Evolutionary conservation across 2,329 filamentous ascomycete species (phyloP).

Genomic region (Penicillium griseofulvum): DNA sequence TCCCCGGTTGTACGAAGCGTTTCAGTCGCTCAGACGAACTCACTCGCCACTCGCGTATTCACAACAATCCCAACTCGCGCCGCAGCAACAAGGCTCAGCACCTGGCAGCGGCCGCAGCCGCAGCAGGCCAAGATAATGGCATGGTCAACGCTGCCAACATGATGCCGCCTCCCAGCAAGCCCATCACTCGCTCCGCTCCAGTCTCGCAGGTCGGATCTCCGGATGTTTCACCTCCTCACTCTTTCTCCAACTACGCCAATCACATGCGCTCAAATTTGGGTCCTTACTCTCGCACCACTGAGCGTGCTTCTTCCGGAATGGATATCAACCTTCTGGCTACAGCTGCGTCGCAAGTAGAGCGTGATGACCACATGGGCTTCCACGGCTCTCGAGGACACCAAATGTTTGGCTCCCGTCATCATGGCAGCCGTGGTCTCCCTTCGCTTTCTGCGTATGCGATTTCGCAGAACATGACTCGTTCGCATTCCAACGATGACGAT

Average conservation of each 20-base stretch:
- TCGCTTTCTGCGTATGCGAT: constrained; percentile 74
- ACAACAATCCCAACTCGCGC: constrained; percentile 97
- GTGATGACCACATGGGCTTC: constrained; percentile 52
- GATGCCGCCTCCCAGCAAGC: constrained; percentile 76
- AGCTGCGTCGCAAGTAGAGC: constrained; percentile 65
- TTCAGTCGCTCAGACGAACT: constrained; percentile 96
- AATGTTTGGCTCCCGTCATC: constrained; percentile 46
- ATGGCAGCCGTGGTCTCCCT: constrained; percentile 60
- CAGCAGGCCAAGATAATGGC: constrained; percentile 52
- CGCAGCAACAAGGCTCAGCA: constrained; percentile 80
- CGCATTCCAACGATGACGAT: constrained; percentile 73
- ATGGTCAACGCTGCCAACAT: constrained; percentile 55
- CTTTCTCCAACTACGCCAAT: constrained; percentile 64
- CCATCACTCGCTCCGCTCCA: constrained; percentile 83
- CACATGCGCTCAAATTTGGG: constrained; percentile 58
- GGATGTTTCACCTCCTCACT: constrained; percentile 92
- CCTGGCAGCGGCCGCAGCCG: constrained; percentile 57
- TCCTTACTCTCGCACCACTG: constrained; percentile 51
- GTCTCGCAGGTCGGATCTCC: constrained; percentile 85
- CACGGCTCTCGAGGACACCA: constrained; percentile 46
- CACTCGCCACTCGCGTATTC: constrained; percentile 94
- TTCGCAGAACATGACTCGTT: constrained; percentile 82
- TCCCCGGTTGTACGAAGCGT: constrained; percentile 92
- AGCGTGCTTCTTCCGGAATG: constrained; percentile 51
- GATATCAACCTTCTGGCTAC: constrained; percentile 70